A percentile compares a stretch with the other conserved stretches of the same genome.
phyloP scores from a whole-genome alignment of 2,329 filamentous ascomycete species.

The Colletotrichum cuscutae region DNA sequence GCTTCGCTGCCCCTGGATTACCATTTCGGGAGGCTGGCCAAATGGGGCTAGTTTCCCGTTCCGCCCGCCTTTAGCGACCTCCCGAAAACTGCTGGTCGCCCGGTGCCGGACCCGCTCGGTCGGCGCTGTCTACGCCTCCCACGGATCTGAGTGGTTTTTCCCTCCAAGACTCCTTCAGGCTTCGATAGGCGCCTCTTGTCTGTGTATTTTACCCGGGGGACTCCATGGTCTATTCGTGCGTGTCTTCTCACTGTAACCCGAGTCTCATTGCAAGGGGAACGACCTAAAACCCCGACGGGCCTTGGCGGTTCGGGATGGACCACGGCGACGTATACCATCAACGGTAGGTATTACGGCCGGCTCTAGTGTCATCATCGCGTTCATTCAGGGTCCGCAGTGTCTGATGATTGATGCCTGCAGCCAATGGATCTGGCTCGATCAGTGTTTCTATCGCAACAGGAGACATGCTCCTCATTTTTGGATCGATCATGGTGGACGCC shows the following conservation, averaged over 20 bases:
- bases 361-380: not conserved
- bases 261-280: conserved; percentile 1
- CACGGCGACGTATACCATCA: conserved; percentile 2
- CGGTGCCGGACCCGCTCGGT: conserved; percentile 30
- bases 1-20: conserved; percentile 11
- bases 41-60: conserved; percentile 29
- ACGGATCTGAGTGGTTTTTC: conserved; percentile 18
- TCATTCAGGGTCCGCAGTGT: not conserved
- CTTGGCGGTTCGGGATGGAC: conserved; percentile 3
- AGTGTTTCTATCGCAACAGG: not conserved
- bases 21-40: conserved; percentile 21
- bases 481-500: conserved; percentile 5
- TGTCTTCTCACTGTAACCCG: not conserved
- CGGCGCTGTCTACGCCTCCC: conserved; percentile 3
- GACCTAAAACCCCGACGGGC: conserved; percentile 6
- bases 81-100: conserved; percentile 30
- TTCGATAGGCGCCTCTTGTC: not conserved
- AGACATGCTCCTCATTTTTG: not conserved
- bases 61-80: conserved; percentile 19
- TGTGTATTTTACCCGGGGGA: conserved; percentile 3
- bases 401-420: not conserved
- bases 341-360: not conserved
- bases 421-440: not conserved
- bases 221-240: not conserved
- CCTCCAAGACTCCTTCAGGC: not conserved